Evolutionary conservation across 805 yeast species (phyloP), one percentile per base, ranked within the genome.

Genomic region (Dipodascus geniculatus): DNA sequence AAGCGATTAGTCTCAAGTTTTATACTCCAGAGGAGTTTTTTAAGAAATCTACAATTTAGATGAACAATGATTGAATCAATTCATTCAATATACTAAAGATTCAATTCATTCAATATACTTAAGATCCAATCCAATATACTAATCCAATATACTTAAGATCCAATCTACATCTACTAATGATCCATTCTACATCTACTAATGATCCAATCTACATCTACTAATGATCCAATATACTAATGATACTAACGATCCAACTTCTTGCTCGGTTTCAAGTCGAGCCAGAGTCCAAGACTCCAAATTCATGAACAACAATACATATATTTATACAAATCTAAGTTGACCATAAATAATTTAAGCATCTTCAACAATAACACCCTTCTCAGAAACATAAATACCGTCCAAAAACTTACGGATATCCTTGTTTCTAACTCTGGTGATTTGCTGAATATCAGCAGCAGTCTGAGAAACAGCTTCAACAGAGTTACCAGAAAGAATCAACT

Each of bases 381-480:
- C 95, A 65, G 97, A 90, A 69, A 91, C 99, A 77, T 91, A 91
- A 80, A 91, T 90, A 89, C 99, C 99, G 77, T 95, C 99, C 82
- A 93, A 86, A 84, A 91, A 91, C 83, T 91, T 91, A 80, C 99
- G 87, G 90, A 93, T 91, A 93, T 91, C 99, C 91, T 93, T 93
- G 93, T 91, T 91, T 82, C 96, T 87, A 73, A 89, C 98, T 76
- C 95, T 83, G 82, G 97, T 89, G 76, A 82, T 82, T 81, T 91
- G 98, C 79, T 91, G 96, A 69, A 93, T 81, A 73, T 89, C 96
- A 70, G 99, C 99, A 76, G 96, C 93, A 71, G 89, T 86, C 80
- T 91, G 99, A 63, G 98, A 93, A 66, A 91, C 99, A 71, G 82
- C 87, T 79, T 91, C 97, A 67, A 88, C 80, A 60, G 97, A 91